Base-by-base conservation (phyloP, 2,329 filamentous ascomycete genomes). In the Tympanopsis confertula region DNA sequence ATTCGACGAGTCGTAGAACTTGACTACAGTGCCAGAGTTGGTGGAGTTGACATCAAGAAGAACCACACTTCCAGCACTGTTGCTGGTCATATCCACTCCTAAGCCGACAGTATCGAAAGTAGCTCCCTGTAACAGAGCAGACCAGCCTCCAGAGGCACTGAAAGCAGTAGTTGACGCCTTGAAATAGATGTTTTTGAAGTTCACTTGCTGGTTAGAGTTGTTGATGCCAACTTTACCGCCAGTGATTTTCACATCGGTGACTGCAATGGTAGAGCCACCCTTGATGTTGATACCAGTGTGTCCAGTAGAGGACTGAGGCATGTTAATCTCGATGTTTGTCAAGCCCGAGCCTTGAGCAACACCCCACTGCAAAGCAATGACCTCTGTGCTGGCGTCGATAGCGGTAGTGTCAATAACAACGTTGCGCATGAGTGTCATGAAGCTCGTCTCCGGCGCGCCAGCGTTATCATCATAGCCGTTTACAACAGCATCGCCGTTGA, bases 221-320 rank as follows among this genome's bases (percentile, higher is more conserved):
- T 44, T 41, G 19, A 58, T 46, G 4, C 54, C 57, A 14, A 56
- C 45, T 15, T 45, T 44, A 10, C 55, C 56, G 20, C 50, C 56
- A n/a, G 47, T 48, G 44, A 58, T 54, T 10, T 44, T 45, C 44
- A 51, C 36, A 20, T 12, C 20, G 5, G 12, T 4, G 44, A 36
- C 40, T 24, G 59, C 54, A 28, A 54, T 45, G 2, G 52, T 49
- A 2, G 51, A 55, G 19, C 54, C 56, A 7, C 56, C 54, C 24
- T 59, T 48, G 19, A 56, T 56, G 13, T 52, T 50, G 20, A 62
- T 42, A 2, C 58, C 59, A 4, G 51, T 46, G 35, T 63, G 59
- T 17, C 12, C 30, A 15, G 7, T 47, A n/a, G 51, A 54, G 19
- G 41, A 44, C 18, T 42, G 44, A 2, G 57, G 51, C 58, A 63